Base-by-base conservation (phyloP, 768 basidiomycete genomes). In the Auricularia cornea region DNA sequence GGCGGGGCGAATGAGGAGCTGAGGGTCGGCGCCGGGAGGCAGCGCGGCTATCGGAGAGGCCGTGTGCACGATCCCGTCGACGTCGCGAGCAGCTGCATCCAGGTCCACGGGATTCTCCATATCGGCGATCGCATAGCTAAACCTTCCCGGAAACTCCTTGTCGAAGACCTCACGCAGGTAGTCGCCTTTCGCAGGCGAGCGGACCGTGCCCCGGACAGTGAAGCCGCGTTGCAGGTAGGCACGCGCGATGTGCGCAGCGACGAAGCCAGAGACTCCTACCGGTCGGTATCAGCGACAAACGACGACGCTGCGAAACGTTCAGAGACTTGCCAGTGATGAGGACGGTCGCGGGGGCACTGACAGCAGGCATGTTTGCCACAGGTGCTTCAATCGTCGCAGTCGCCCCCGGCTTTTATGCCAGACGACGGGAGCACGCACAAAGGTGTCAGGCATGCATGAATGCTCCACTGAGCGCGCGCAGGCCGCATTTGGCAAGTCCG, bases 141-240 rank as follows among this genome's bases (percentile, higher is more conserved):
- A 76, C 2, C 33, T 52, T 14, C 30, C 35, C 2, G 30, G 44
- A 12, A 66, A 68, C 6, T 63, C 63, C 10, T 20, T 48, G 44
- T 62, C 66, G 66, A 73, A 62, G 30, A 62, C 0, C 14, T 3
- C 14, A 26, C 61, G 44, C 33, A 78, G 62, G 67, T 71, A 76
- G 10, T 75, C 70, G 20, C 77, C 77, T 67, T 78, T 76, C 6
- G 66, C 70, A 1, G 44, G 23, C 1, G 67, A 69, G 14, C 78
- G 69, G 40, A 77, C 76, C 3, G 77, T 77, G 2, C 76, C 77
- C 28, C 74, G 67, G 29, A 78, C 77, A 18, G 65, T 67, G 66
- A 68, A 75, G 1, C 74, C 75, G 11, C 63, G 62, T 12, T 67
- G 61, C 51, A 73, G 65, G 28, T 70, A 56, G 14, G 60, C 26